Base-by-base conservation (phyloP, 75 land plant genomes). In the Cupressus sempervirens region DNA sequence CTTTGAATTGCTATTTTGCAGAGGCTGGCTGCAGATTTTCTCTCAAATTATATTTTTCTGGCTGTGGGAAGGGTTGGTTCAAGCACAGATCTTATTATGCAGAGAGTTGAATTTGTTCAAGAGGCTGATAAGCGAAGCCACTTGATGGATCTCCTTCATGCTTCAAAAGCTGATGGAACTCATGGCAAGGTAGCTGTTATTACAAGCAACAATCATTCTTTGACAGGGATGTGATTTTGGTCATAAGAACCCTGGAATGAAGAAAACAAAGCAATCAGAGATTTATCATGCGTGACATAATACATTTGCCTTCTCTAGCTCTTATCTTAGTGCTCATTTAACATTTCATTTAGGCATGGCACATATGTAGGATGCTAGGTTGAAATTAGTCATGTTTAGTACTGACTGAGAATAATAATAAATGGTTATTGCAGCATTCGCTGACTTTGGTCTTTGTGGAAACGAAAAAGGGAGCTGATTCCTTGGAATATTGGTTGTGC, bases 1-100 rank as follows among this genome's bases (percentile, higher is more conserved):
- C 88, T 82, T 72, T 76, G 52, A 79, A 91, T 72, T 72, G 54
- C 46, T 56, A 13, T 7, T 18, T 62, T 85, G 83, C 90, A 94
- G 96, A 93, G 94, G 62, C 81, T 94, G 73, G 94, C 96, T 23
- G 86, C 94, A 9, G 96, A 94, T 83, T 94, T 94, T 82, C 88
- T 94, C 20, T 83, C 88, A 67, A 88, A 91, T 72, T 94, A 94
- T 85, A 91, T 94, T 73, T 94, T 94, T 83, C 87, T 94, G 46
- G 90, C 96, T 41, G 96, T 93, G 86, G 96, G 96, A 38, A 90
- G 94, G 82, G 96, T 94, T 79, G 96, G 96, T 12, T 94, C 96
- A 12, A 94, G 96, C 62, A 94, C 94, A 36, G 94, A 93, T 77
- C 89, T 93, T 18, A 94, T 94, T 76, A 43, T 83, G 45, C 96